Conservation (phyloP, 2,329 filamentous ascomycete genomes). For the Fusarium penzigii region DNA sequence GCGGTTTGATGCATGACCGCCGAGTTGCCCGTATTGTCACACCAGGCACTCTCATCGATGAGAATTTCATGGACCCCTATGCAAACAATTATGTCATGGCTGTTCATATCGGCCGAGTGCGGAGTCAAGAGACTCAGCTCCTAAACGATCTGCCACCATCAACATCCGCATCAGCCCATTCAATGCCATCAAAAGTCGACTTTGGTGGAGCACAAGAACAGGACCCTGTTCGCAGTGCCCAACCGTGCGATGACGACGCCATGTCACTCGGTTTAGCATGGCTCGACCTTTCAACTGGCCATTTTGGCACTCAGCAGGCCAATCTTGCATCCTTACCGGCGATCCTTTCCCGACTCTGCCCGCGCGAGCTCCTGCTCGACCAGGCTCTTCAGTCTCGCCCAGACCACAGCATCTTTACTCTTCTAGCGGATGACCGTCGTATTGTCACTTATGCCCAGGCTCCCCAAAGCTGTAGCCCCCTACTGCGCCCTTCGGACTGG, state of each 20-base stretch:
- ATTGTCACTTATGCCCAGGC: conserved; percentile 74
- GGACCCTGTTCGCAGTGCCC: conserved; percentile 11
- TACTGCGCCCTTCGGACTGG: conserved; percentile 66
- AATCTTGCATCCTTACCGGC: conserved; percentile 74
- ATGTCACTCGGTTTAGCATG: conserved; percentile 76
- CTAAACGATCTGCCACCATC: conserved; percentile 12
- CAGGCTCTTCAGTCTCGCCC: conserved; percentile 58
- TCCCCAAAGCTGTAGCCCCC: conserved; percentile 37
- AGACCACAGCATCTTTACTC: conserved; percentile 61
- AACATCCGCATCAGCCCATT: conserved; percentile 19
- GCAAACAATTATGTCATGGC: conserved; percentile 91
- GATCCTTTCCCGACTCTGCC: conserved; percentile 77
- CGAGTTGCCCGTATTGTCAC: conserved; percentile 86
- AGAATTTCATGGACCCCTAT: conserved; percentile 94
- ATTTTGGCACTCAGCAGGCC: conserved; percentile 83
- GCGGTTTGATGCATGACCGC: conserved; percentile 81
- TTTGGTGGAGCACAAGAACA: not conserved
- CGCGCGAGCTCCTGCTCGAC: conserved; percentile 82
- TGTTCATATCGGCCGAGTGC: conserved; percentile 56
- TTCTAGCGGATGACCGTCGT: conserved; percentile 75
- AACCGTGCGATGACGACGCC: conserved; percentile 11
- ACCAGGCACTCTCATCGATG: conserved; percentile 92
- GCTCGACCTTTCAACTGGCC: conserved; percentile 92
- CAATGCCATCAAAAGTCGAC: conserved; percentile 22
- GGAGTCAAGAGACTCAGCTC: conserved; percentile 9